Base-by-base conservation (phyloP, 2,329 filamentous ascomycete genomes). In the Neonectria faginata region DNA sequence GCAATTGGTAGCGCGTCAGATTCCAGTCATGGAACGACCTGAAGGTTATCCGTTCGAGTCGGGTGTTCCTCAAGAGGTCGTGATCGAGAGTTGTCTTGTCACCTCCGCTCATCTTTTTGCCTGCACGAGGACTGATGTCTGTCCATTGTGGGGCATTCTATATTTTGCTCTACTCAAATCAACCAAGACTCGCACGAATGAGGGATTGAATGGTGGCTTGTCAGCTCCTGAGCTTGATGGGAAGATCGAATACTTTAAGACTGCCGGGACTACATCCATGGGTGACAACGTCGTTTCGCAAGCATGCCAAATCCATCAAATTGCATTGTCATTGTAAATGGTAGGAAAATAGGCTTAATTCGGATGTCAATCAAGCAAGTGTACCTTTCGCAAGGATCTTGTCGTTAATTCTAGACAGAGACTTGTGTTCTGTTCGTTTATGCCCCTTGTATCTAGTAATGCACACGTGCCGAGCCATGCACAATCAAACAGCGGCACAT, bases 11-110 rank as follows among this genome's bases (percentile, higher is more conserved):
- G 54, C 53, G 39, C 53, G 60, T 57, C 29, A 57, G 54, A 57
- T 57, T 62, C 53, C 47, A 52, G 45, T 33, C 6, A 45, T 45
- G 42, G 42, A 45, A 45, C 5, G 14, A 20, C 41, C 47, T 41
- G 42, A 60, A 55, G 50, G 57, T 48, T 54, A 60, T 54, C 50
- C 31, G 50, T 54, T 57, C 53, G 45, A 57, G 41, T 62, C 60
- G 39, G 53, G 60, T 62, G 60, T 62, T 25, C 47, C 53, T 57
- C 47, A 62, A 25, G 20, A 51, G 39, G 11, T 41, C 45, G 39
- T 29, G 16, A 10, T 33, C 12, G 20, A 18, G 36, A 10, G 5
- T 12, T n/a, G 5, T 27, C 4, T 5, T 12, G 48, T n/a, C 22
- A n/a, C 25, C 25, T 22, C 42, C n/a, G 12, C 16, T 53, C 25